Conservation (phyloP, 2,329 filamentous ascomycete species). For the Ascochyta viciae-villosae region DNA sequence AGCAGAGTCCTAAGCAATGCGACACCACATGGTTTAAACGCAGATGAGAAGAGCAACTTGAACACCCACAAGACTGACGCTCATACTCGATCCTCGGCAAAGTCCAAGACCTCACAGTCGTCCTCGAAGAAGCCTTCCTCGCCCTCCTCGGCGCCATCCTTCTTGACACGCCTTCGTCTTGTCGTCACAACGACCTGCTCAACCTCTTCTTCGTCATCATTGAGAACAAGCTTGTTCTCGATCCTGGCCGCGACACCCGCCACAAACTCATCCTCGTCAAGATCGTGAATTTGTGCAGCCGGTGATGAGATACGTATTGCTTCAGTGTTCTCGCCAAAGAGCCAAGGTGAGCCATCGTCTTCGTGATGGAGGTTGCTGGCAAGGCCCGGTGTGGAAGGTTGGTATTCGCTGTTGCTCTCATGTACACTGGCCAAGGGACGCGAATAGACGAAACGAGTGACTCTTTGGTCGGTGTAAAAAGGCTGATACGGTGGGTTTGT, state of each 20-base stretch:
- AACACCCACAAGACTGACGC: background rate
- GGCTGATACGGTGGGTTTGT: slow-evolving; percentile 95
- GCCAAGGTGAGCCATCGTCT: slow-evolving; percentile 54
- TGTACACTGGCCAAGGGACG: slow-evolving; percentile 38
- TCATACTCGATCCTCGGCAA: slow-evolving; percentile 68
- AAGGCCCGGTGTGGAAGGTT: slow-evolving; percentile 25
- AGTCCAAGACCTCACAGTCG: slow-evolving; percentile 89
- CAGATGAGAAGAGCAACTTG: background rate
- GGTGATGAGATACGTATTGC: slow-evolving; percentile 55
- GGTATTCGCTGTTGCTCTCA: slow-evolving; percentile 35
- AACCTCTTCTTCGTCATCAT: slow-evolving; percentile 63
- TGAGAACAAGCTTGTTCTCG: slow-evolving; percentile 56
- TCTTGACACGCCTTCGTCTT: slow-evolving; percentile 66
- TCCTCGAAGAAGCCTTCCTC: slow-evolving; percentile 85
- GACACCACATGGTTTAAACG: no score
- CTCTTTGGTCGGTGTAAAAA: slow-evolving; percentile 88
- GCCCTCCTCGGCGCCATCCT: slow-evolving; percentile 62
- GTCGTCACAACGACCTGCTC: slow-evolving; percentile 86
- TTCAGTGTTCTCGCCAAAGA: slow-evolving; percentile 61
- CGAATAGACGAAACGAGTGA: slow-evolving; percentile 75
- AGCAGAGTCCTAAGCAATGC: background rate
- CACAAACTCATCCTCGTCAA: slow-evolving; percentile 55
- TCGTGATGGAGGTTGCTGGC: slow-evolving; percentile 43
- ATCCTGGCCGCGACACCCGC: slow-evolving; percentile 55
- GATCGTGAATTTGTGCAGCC: slow-evolving; percentile 44